These are phyloP conservation scores for Wallacemonas collosoma DNA, from an alignment of 208 protist species.

Conservation along the genomic window DNA sequence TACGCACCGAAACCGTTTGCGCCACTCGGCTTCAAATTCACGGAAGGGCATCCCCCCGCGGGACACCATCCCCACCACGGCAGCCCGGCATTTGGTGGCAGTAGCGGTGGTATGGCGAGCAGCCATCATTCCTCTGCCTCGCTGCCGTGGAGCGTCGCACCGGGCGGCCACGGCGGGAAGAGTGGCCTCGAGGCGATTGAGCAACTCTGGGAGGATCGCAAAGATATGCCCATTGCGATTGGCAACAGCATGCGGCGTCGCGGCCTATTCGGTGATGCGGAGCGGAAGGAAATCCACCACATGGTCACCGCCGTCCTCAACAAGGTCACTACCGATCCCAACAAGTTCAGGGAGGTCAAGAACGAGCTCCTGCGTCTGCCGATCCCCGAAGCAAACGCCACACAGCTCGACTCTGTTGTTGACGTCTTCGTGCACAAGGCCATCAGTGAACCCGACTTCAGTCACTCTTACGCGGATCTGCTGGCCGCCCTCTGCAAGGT, in stretches of 20 bases:
- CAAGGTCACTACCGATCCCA: constrained; percentile 76
- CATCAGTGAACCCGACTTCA: constrained; percentile 76
- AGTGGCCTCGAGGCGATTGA: constrained; percentile 50
- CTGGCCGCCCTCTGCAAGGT: constrained; percentile 67
- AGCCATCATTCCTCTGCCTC: too few species aligned
- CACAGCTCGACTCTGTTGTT: constrained; percentile 71
- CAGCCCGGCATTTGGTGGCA: too few species aligned
- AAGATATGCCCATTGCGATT: constrained; percentile 71
- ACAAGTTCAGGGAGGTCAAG: constrained; percentile 81
- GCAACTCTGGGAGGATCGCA: constrained; percentile 68
- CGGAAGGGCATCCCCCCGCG: too few species aligned
- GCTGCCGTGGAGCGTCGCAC: neutral
- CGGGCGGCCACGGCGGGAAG: constrained; percentile 7
- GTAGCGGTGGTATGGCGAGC: too few species aligned
- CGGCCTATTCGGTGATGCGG: constrained; percentile 76
- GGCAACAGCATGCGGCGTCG: constrained; percentile 41
- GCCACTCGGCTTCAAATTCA: too few species aligned
- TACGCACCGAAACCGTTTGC: too few species aligned
- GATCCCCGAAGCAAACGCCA: constrained; percentile 74
- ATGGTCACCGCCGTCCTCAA: constrained; percentile 85
- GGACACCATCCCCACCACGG: too few species aligned
- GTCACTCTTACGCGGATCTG: constrained; percentile 73
- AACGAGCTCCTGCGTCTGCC: constrained; percentile 85
- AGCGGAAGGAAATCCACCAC: constrained; percentile 73
- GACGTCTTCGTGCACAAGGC: constrained; percentile 84